phyloP scores from a whole-genome alignment of 306 rosid species.

The Astragalus membranaceus region DNA sequence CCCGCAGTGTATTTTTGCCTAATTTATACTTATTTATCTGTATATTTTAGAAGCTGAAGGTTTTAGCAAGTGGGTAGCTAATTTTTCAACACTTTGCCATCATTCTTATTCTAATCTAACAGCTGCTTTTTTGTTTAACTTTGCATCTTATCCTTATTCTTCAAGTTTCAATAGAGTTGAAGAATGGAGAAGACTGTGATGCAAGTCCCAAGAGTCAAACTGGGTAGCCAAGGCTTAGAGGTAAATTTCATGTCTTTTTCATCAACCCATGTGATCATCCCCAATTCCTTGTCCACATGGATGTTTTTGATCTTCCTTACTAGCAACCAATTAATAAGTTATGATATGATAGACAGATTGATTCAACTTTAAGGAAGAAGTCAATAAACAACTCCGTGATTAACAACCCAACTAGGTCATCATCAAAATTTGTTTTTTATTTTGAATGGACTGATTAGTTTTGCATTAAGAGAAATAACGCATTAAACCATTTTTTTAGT shows the following conservation, averaged over 20 bases:
- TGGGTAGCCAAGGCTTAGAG: conserved; percentile 76
- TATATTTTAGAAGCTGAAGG: neutral
- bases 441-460: neutral
- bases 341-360: neutral
- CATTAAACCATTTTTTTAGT: neutral
- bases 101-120: neutral
- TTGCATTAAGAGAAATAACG: neutral
- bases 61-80: neutral
- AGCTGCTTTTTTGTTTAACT: neutral
- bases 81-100: neutral
- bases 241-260: conserved; percentile 15
- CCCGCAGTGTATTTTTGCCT: too few relatives aligned
- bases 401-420: neutral
- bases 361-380: neutral
- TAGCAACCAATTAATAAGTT: too few relatives aligned
- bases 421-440: neutral
- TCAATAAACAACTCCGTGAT: neutral
- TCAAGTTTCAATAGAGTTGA: neutral
- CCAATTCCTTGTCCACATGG: neutral
- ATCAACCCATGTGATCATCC: neutral
- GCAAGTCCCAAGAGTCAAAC: conserved; percentile 52
- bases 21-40: too few relatives aligned
- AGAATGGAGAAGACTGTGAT: conserved; percentile 38
- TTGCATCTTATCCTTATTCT: neutral
- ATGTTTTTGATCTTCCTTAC: neutral